phyloP scores from a whole-genome alignment of 2,329 filamentous ascomycete species.

The Aspergillus nomiae region DNA sequence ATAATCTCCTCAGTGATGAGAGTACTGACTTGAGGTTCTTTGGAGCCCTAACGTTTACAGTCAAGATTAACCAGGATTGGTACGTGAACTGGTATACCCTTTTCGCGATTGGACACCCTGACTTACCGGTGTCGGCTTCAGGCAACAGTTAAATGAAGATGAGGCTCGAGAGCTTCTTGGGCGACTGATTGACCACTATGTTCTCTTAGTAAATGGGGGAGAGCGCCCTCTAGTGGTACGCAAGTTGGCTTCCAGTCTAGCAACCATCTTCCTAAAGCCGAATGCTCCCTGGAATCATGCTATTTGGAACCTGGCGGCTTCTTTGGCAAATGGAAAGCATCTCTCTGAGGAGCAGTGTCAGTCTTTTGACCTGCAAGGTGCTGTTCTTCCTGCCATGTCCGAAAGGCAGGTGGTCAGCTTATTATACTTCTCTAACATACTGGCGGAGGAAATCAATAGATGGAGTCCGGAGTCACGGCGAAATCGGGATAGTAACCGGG shows the following conservation, averaged over 20 bases:
- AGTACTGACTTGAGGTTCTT: slow-evolving; percentile 85
- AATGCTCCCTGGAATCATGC: slow-evolving; percentile 41
- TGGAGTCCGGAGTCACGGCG: slow-evolving; percentile 25
- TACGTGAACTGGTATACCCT: slow-evolving; percentile 40
- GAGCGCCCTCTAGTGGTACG: slow-evolving; percentile 46
- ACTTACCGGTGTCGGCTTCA: slow-evolving; percentile 18
- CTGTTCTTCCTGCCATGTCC: slow-evolving; percentile 39
- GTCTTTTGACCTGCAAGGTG: slow-evolving; percentile 31
- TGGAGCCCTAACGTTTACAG: slow-evolving; percentile 85
- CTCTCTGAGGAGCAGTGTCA: slow-evolving; percentile 36
- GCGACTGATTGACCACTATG: slow-evolving; percentile 46
- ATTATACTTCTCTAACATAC: slow-evolving; percentile 41
- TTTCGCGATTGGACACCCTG: background rate
- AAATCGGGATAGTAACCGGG: slow-evolving; percentile 15
- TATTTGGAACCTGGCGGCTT: slow-evolving; percentile 40
- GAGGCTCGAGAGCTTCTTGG: slow-evolving; percentile 39
- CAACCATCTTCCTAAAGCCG: slow-evolving; percentile 46
- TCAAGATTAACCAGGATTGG: slow-evolving; percentile 94
- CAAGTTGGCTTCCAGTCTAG: slow-evolving; percentile 49
- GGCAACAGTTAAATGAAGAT: slow-evolving; percentile 39
- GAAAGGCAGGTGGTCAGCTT: slow-evolving; percentile 38
- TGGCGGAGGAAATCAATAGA: slow-evolving; percentile 43
- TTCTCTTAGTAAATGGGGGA: slow-evolving; percentile 40
- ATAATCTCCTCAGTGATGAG: slow-evolving; percentile 68
- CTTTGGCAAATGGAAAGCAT: slow-evolving; percentile 40